Conservation (phyloP, 129 eudicot genomes). For the Pulicaria dysenterica region DNA sequence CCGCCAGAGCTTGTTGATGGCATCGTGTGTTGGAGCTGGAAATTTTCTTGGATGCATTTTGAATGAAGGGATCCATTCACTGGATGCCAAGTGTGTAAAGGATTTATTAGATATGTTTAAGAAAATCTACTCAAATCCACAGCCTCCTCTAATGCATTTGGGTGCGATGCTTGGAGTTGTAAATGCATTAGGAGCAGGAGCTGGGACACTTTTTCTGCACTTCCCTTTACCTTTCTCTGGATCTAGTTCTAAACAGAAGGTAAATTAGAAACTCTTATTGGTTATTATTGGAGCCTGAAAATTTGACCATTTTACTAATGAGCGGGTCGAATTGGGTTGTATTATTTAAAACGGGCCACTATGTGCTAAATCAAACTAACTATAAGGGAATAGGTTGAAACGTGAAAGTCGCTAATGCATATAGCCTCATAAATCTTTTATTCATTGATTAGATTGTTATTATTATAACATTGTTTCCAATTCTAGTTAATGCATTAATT, state of each 20-base stretch:
- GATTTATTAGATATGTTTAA: constrained; percentile 55
- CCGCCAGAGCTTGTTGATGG: constrained; percentile 70
- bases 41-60: constrained; percentile 64
- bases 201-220: constrained; percentile 54
- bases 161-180: constrained; percentile 98
- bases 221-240: constrained; percentile 35
- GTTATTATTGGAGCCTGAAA: neutral
- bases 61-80: constrained; percentile 65
- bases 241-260: constrained; percentile 47
- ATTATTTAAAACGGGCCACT: neutral
- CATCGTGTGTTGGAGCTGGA: constrained; percentile 87
- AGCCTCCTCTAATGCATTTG: constrained; percentile 70
- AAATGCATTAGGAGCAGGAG: constrained; percentile 85
- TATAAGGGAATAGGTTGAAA: constrained; percentile 4
- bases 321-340: neutral
- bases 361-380: neutral
- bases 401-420: neutral
- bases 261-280: neutral
- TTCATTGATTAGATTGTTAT: neutral
- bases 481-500: neutral
- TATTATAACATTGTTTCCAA: constrained; percentile 2
- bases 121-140: constrained; percentile 53
- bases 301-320: neutral
- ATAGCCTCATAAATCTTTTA: neutral
- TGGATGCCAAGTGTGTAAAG: constrained; percentile 48